phyloP scores from a whole-genome alignment of 2,329 filamentous ascomycete species.

The Aspergillus sp. region DNA sequence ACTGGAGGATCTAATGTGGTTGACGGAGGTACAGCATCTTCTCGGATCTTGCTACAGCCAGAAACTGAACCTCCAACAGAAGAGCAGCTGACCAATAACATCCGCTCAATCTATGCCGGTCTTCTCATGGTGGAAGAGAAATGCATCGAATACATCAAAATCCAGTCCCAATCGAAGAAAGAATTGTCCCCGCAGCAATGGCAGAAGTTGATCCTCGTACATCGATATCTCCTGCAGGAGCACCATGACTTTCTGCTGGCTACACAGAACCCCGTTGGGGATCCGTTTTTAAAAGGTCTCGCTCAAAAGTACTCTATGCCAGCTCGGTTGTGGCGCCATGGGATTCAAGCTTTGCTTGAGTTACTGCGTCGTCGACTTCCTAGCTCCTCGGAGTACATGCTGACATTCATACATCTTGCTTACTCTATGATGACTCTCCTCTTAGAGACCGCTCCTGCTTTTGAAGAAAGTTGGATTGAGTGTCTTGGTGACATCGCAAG shows the following conservation, averaged over 20 bases:
- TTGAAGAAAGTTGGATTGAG: slow-evolving; percentile 91
- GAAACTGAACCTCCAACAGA: slow-evolving; percentile 73
- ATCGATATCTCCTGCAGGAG: slow-evolving; percentile 79
- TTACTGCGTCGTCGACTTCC: slow-evolving; percentile 75
- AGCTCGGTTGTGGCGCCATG: slow-evolving; percentile 90
- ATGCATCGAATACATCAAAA: slow-evolving; percentile 80
- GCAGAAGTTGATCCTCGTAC: slow-evolving; percentile 80
- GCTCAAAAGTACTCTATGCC: slow-evolving; percentile 89
- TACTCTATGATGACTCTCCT: slow-evolving; percentile 90
- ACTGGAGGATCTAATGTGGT: slow-evolving; percentile 24
- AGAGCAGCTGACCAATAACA: slow-evolving; percentile 78
- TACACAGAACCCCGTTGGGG: slow-evolving; percentile 81
- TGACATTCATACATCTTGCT: slow-evolving; percentile 84
- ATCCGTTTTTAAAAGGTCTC: slow-evolving; percentile 66
- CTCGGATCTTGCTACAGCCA: slow-evolving; percentile 58
- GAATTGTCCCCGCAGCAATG: slow-evolving; percentile 70
- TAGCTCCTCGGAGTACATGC: slow-evolving; percentile 81
- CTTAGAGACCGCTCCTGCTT: slow-evolving; percentile 81
- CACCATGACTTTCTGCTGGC: slow-evolving; percentile 88
- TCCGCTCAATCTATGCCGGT: slow-evolving; percentile 68
- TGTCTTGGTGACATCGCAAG: slow-evolving; percentile 84
- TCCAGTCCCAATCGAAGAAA: slow-evolving; percentile 60
- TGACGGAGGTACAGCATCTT: slow-evolving; percentile 32
- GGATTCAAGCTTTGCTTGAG: slow-evolving; percentile 84
- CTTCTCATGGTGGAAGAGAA: slow-evolving; percentile 86